Conservation (phyloP, 306 rosid genomes). For the barrel medic (Medicago truncatula) region MtrunA17r5.0-ANR NC_053046.1:31419001-31419500, state of each 20-base stretch:
- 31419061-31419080: too few species aligned
- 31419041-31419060: too few species aligned
- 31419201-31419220: not conserved
- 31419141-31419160: too few species aligned
- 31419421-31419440: not conserved
- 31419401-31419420: constrained; percentile 2
- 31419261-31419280: constrained; percentile 39
- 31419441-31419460: not conserved
- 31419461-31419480: not conserved
- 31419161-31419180: not conserved
- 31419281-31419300: constrained; percentile 43
- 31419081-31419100: too few species aligned
- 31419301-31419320: not conserved
- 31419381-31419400: not conserved
- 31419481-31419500: constrained; percentile 46
- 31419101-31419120: too few species aligned
- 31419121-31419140: too few species aligned
- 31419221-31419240: not conserved
- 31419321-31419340: not conserved
- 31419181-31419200: not conserved
- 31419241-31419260: constrained; percentile 23
- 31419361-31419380: constrained; percentile 36
- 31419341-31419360: constrained; percentile 33
- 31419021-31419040: too few species aligned
- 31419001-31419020: too few species aligned